These are phyloP conservation scores for Cystofilobasidium ferigula DNA, from an alignment of 768 basidiomycete genomes.

Conservation along the genomic window DNA sequence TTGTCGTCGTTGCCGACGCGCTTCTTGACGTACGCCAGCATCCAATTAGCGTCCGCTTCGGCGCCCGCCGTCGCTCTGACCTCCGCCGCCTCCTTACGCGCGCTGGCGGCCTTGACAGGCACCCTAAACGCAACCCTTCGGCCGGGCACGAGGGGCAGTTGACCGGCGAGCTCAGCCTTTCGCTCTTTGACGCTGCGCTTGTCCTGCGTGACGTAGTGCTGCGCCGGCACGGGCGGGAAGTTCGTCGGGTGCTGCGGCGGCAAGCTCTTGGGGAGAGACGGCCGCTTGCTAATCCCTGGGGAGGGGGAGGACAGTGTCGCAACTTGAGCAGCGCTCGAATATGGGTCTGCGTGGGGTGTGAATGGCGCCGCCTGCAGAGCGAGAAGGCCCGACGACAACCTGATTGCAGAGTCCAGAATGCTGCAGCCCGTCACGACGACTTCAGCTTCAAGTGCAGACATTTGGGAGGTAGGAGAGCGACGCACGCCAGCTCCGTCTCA, in stretches of 20 bases:
- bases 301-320: too few relatives aligned
- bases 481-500: not conserved
- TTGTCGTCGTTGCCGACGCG: slow-evolving; percentile 37
- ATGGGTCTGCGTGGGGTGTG: too few relatives aligned
- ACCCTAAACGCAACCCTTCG: slow-evolving; percentile 38
- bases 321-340: too few relatives aligned
- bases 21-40: slow-evolving; percentile 37
- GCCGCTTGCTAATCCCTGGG: too few relatives aligned
- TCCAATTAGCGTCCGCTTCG: slow-evolving; percentile 37
- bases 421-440: not conserved
- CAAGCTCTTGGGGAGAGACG: not conserved
- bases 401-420: not conserved
- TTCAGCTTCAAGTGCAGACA: too few relatives aligned
- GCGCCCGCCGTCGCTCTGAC: slow-evolving; percentile 1
- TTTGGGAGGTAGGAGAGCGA: not conserved
- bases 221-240: not conserved
- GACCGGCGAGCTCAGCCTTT: slow-evolving; percentile 28
- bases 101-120: slow-evolving; percentile 27
- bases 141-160: slow-evolving; percentile 39
- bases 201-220: too few relatives aligned
- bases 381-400: too few relatives aligned
- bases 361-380: too few relatives aligned
- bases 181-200: not conserved
- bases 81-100: too few relatives aligned
- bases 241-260: not conserved